Base-by-base conservation (phyloP, 164 flowering plant genomes). In the Vitis labrusca region DNA sequence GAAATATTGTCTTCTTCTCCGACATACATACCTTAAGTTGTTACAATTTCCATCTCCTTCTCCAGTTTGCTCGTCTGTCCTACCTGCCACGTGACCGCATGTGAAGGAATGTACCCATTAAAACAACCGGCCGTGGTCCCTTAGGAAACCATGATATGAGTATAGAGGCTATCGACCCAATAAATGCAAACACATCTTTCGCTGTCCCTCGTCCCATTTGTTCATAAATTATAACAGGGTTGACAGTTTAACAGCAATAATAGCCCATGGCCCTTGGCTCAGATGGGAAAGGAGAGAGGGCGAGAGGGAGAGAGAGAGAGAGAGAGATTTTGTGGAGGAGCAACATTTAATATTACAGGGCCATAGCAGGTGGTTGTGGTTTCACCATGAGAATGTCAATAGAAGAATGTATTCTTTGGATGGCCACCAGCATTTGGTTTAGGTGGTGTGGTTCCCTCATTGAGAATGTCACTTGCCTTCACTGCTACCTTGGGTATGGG, bases 61-160 rank as follows among this genome's bases (percentile, higher is more conserved):
- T 55, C 5, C 59, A 55, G 16, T 16, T 55, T 4, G 15, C 59
- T n/a, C 23, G 16, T 55, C 13, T 23, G 67, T 51, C 55, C 5
- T 50, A 11, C 6, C 12, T 27, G 44, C n/a, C 67, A 64, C 67
- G 67, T 64, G 66, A 64, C 14, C 16, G 8, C 53, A 64, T 50
- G 66, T 64, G 67, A 64, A 52, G 13, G 12, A 49, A 61, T 8
- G 37, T 51, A 15, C 13, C 13, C 5, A 11, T 5, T 8, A 48
- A 48, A 47, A 23, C 27, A 23, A 23, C 27, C 12, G 13, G 8
- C 6, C 19, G 67, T 64, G 57, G 67, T 64, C 67, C 57, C 27
- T 30, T 16, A 37, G 57, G 30, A 23, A 51, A 30, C 29, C 47
- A 51, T 64, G 10, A 19, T 47, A 1, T 9, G 1, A 19, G n/a